Conservation (phyloP, 108 stramenopile species). For the Phaeodactylum tricornutum region DNA sequence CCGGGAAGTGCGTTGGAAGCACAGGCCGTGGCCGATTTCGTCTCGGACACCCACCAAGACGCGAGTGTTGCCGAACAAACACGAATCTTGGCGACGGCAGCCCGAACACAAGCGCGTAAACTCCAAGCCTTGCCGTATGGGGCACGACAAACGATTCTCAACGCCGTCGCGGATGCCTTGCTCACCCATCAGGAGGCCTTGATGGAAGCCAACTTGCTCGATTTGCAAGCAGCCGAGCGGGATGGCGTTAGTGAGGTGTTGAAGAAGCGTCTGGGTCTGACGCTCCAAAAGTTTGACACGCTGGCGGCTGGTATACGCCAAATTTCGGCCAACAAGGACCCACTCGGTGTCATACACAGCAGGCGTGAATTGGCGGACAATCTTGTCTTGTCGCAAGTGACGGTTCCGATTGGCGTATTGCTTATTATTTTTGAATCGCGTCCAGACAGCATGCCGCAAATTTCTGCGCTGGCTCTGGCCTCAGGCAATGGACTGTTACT, state of each 20-base stretch:
- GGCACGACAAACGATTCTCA: conserved; percentile 70
- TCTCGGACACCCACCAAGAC: conserved; percentile 1
- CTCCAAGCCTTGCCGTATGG: conserved; percentile 55
- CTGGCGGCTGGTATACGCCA: conserved; percentile 81
- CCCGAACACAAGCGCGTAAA: conserved; percentile 71
- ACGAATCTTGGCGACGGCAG: conserved; percentile 45
- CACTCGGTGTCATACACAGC: conserved; percentile 67
- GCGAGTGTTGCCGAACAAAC: conserved; percentile 52
- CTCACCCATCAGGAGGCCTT: conserved; percentile 48
- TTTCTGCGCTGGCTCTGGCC: conserved; percentile 91
- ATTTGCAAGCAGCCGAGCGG: conserved; percentile 71
- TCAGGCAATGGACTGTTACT: conserved; percentile 94
- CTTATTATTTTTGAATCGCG: conserved; percentile 97
- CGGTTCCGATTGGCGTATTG: conserved; percentile 95
- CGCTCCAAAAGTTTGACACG: conserved; percentile 79
- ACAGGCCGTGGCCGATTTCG: conserved; percentile 60
- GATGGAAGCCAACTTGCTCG: conserved; percentile 74
- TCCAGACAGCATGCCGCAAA: conserved; percentile 98
- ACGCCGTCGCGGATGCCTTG: conserved; percentile 71
- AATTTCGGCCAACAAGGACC: conserved; percentile 61
- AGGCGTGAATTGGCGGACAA: conserved; percentile 88
- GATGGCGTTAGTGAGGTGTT: conserved; percentile 57
- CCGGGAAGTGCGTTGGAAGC: conserved; percentile 58
- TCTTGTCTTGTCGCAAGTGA: conserved; percentile 78
- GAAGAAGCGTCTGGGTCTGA: conserved; percentile 81